These are phyloP conservation scores for Sclerotinia sclerotiorum DNA, from an alignment of 2,329 filamentous ascomycete genomes.

Conservation along the genomic window DNA sequence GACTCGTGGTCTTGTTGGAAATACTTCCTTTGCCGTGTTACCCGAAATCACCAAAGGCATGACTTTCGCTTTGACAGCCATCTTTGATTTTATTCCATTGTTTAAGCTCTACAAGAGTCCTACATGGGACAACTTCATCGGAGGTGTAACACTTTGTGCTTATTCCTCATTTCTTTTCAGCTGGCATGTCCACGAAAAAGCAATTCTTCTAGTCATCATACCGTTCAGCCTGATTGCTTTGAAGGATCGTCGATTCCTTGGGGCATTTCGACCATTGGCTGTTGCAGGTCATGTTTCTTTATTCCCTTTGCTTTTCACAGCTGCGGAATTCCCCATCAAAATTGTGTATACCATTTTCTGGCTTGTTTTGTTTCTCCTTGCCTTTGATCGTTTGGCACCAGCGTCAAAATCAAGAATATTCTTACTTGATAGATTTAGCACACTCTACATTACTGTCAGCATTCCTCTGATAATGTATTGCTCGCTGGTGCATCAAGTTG, in stretches of 20 bases:
- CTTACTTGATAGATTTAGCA: conserved; percentile 84
- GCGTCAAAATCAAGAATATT: conserved; percentile 83
- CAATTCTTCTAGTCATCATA: conserved; percentile 88
- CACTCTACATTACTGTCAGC: conserved; percentile 84
- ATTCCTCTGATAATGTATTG: conserved; percentile 89
- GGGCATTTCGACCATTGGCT: conserved; percentile 86
- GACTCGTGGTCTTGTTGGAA: conserved; percentile 87
- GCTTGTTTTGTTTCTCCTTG: conserved; percentile 81
- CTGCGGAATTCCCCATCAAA: conserved; percentile 91
- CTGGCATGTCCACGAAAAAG: conserved; percentile 99
- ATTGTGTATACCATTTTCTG: conserved; percentile 89
- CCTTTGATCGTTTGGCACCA: conserved; percentile 84
- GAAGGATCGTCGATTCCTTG: conserved; percentile 83
- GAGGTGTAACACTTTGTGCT: conserved; percentile 85
- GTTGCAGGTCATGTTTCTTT: conserved; percentile 94
- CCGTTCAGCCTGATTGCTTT: conserved; percentile 92
- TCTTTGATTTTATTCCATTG: conserved; percentile 78
- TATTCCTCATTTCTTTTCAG: conserved; percentile 97
- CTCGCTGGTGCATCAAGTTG: conserved; percentile 76
- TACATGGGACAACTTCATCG: conserved; percentile 86
- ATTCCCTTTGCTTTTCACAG: conserved; percentile 90
- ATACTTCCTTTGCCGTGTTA: conserved; percentile 90
- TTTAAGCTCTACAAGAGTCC: conserved; percentile 78
- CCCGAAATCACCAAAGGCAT: conserved; percentile 78
- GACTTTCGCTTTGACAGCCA: conserved; percentile 79